Percentiles rank a stretch among this genome's conserved stretches.
Conservation (phyloP, 371 early-diverging fungal genomes). For the Syncephalastrum racemosum region DNA sequence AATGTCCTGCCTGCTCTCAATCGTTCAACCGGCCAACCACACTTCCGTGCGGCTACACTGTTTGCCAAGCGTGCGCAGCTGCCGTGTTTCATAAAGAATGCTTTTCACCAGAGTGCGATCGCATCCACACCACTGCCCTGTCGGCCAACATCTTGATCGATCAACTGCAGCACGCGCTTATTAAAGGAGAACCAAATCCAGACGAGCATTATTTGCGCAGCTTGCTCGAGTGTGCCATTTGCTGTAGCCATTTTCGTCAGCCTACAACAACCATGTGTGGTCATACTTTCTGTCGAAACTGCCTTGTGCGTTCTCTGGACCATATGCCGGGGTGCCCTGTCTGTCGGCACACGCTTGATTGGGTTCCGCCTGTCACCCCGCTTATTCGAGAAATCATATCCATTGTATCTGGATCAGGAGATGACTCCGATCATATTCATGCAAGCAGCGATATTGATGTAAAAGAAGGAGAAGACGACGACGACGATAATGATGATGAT, state of each 20-base stretch:
- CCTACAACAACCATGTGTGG: constrained; percentile 72
- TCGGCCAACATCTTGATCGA: constrained; percentile 19
- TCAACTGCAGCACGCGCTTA: constrained; percentile 1
- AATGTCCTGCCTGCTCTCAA: background rate
- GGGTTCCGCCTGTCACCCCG: constrained; percentile 26
- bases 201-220: background rate
- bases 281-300: constrained; percentile 67
- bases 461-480: background rate
- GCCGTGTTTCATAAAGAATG: constrained; percentile 5
- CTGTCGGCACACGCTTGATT: constrained; percentile 25
- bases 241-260: constrained; percentile 51
- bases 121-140: constrained; percentile 14
- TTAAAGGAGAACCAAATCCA: constrained; percentile 10
- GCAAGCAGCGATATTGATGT: background rate
- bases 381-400: constrained; percentile 4
- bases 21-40: constrained; percentile 29
- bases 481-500: constrained; percentile 15
- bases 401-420: no score
- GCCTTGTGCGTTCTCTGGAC: constrained; percentile 45
- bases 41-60: constrained; percentile 49
- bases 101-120: constrained; percentile 13
- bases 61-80: constrained; percentile 38
- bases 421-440: constrained; percentile 14
- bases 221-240: constrained; percentile 63
- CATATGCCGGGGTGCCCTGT: constrained; percentile 32